Evolutionary conservation across 2,329 filamentous ascomycete species (phyloP).

Genomic region (Cytospora mali): DNA sequence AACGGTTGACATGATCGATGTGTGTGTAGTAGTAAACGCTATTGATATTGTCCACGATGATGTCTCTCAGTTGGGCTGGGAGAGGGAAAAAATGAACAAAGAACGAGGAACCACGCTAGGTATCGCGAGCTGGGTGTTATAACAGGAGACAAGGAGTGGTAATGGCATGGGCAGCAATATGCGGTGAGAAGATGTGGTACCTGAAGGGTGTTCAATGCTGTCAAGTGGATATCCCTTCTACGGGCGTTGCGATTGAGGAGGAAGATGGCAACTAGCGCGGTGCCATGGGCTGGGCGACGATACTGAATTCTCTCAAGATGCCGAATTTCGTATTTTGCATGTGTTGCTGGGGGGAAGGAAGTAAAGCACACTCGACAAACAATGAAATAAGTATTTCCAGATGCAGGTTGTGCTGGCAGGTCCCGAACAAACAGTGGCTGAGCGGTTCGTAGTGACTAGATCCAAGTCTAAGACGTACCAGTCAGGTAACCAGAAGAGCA

Average conservation of each 20-base stretch:
- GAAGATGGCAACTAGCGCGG: constrained; percentile 25
- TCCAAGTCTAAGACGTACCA: constrained; percentile 10
- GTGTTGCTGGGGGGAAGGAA: constrained; percentile 2
- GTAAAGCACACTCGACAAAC: constrained; percentile 5
- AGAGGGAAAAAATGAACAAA: constrained; percentile 16
- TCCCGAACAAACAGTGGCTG: constrained; percentile 19
- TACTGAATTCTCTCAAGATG: not conserved
- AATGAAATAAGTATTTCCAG: constrained; percentile 17
- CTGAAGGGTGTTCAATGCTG: constrained; percentile 23
- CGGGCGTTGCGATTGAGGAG: constrained; percentile 8
- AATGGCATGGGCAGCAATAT: constrained; percentile 25
- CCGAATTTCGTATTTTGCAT: not conserved
- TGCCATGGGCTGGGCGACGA: constrained; percentile 15
- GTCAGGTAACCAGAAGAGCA: too few relatives aligned
- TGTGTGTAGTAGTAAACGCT: constrained; percentile 6
- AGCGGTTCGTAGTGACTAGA: constrained; percentile 17
- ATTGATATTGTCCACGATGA: constrained; percentile 9
- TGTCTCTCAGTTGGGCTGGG: constrained; percentile 12
- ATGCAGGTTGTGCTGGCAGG: constrained; percentile 14
- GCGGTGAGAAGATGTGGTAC: constrained; percentile 29
- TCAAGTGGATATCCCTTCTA: constrained; percentile 25
- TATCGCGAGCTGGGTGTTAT: constrained; percentile 26
- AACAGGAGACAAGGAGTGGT: constrained; percentile 18
- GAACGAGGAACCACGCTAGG: constrained; percentile 20
- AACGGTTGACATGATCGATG: constrained; percentile 50